Conservation (phyloP, 306 rosid species). For the Vachellia collinsii region DNA sequence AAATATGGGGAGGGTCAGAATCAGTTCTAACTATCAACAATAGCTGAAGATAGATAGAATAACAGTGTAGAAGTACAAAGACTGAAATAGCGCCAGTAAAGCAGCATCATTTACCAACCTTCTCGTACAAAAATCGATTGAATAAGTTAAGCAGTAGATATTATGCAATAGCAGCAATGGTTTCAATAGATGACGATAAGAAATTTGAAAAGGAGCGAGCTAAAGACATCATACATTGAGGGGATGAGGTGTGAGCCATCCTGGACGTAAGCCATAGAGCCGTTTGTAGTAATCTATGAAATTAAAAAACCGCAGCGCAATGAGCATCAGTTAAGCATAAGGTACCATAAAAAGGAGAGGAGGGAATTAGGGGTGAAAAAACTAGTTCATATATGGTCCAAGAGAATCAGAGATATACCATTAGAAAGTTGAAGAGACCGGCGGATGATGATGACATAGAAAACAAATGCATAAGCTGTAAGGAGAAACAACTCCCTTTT, state of each 20-base stretch:
- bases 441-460: slow-evolving; percentile 66
- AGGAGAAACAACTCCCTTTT: slow-evolving; percentile 61
- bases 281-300: slow-evolving; percentile 55
- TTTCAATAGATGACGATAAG: not conserved
- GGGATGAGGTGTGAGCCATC: slow-evolving; percentile 66
- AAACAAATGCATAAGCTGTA: slow-evolving; percentile 59
- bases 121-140: not conserved
- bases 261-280: slow-evolving; percentile 70
- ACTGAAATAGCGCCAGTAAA: not conserved
- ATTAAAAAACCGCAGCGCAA: slow-evolving; percentile 31
- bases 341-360: not conserved
- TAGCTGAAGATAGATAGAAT: not conserved
- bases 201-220: slow-evolving; percentile 1
- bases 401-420: slow-evolving; percentile 44
- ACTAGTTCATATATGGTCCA: not conserved
- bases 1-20: not conserved
- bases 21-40: not conserved
- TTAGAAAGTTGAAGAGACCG: slow-evolving; percentile 79
- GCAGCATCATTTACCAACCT: slow-evolving; percentile 1
- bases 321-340: not conserved
- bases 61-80: not conserved
- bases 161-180: not conserved
- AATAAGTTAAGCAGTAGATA: not conserved
- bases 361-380: not conserved
- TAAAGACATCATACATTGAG: slow-evolving; percentile 55